Evolutionary conservation across 1,284 basidiomycete species (phyloP), one percentile per base, ranked within the genome.

Genomic region (Inonotus hispidus): DNA sequence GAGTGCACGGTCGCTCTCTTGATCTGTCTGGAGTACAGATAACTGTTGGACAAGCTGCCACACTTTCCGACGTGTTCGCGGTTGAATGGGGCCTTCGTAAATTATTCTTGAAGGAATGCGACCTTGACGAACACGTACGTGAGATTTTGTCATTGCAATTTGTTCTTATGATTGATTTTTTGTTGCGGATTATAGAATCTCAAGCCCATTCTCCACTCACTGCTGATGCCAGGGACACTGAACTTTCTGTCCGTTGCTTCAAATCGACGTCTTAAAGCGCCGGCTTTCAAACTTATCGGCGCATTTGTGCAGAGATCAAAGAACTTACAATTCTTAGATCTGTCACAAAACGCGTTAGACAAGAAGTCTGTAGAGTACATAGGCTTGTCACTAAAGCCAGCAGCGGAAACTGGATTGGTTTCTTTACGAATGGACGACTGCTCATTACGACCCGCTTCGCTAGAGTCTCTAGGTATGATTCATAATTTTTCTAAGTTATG

Each of bases 21-120:
- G 89, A 93, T 71, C 77, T 94, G 2, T 90, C 90, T 1, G 85
- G 88, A 8, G 82, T 90, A 3, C 88, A 90, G 63, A 77, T 97
- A 19, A 88, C 83, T 0, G 73, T 81, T 1, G 81, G 86, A 2
- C 79, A 84, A 0, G 88, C 92, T 0, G 85, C 88, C 27, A 87
- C 93, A 11, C 78, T 98, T 23, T 90, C 94, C 0, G 95, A 96
- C 72, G 84, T 96, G 11, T 85, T 97, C 63, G 85, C 85, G 6
- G 87, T 95, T 63, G 92, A 95, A 71, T 96, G 93, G 88, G 93
- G 92, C 0, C 76, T 96, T 21, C 79, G 87, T 39, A 93, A 92
- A 67, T 74, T 95, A 25, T 85, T 89, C 0, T 81, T 95, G 61
- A 85, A 90, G 59, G 87, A 93, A 73, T 88, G 90, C 72, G 82